Evolutionary conservation across 805 yeast species (phyloP).

Genomic region (Candida sphagnicola): DNA sequence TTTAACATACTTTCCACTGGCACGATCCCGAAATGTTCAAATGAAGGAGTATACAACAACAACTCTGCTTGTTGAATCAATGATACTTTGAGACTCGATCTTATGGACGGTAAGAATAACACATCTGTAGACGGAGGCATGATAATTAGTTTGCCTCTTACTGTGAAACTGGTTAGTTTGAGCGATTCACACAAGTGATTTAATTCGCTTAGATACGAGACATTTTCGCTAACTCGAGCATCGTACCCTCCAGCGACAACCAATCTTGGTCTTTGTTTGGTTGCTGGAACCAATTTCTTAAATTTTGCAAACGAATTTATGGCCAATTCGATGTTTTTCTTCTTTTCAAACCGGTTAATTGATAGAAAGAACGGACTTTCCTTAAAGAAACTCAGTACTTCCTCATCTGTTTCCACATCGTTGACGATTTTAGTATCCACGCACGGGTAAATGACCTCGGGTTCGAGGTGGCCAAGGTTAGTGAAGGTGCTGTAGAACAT

Average conservation of each 20-base stretch:
- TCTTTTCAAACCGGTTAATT: slow-evolving; percentile 83
- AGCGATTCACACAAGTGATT: slow-evolving; percentile 43
- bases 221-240: slow-evolving; percentile 68
- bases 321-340: slow-evolving; percentile 80
- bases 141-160: slow-evolving; percentile 34
- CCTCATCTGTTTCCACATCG: slow-evolving; percentile 22
- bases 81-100: slow-evolving; percentile 57
- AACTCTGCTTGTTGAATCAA: slow-evolving; percentile 55
- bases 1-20: slow-evolving; percentile 92
- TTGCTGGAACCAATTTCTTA: slow-evolving; percentile 22
- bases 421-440: slow-evolving; percentile 44
- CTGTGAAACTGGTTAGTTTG: slow-evolving; percentile 43
- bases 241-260: slow-evolving; percentile 93
- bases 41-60: slow-evolving; percentile 82
- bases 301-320: slow-evolving; percentile 58
- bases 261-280: slow-evolving; percentile 40
- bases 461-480: slow-evolving; percentile 30
- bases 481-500: slow-evolving; percentile 66
- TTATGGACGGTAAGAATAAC: slow-evolving; percentile 77
- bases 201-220: slow-evolving; percentile 62
- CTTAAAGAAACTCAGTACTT: slow-evolving; percentile 32
- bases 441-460: slow-evolving; percentile 73
- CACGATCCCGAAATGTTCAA: slow-evolving; percentile 96
- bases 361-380: slow-evolving; percentile 54
- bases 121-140: slow-evolving; percentile 43